Conservation (phyloP, 768 basidiomycete species). For the Cystobasidiopsis lactophilus region DNA sequence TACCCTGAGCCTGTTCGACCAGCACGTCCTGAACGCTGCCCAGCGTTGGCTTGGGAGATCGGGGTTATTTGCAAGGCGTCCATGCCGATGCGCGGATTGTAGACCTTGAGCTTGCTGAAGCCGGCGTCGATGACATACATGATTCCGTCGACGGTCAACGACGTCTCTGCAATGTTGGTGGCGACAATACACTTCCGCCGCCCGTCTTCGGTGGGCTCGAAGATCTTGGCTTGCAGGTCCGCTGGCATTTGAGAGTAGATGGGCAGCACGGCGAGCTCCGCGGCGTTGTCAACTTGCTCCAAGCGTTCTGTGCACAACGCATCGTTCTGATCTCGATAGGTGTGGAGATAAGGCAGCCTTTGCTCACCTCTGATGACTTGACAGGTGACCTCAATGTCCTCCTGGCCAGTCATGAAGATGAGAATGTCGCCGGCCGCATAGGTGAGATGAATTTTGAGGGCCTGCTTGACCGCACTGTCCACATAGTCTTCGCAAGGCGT, state of each 20-base stretch:
- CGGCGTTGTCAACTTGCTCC: slow-evolving; percentile 71
- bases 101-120: slow-evolving; percentile 92
- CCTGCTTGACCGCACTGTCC: slow-evolving; percentile 92
- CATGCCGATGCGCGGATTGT: slow-evolving; percentile 99
- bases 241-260: slow-evolving; percentile 99
- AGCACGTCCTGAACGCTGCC: slow-evolving; percentile 84
- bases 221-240: slow-evolving; percentile 93
- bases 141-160: slow-evolving; percentile 93
- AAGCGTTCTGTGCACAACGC: slow-evolving; percentile 45
- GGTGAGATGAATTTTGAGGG: slow-evolving; percentile 85
- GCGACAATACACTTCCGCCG: slow-evolving; percentile 92
- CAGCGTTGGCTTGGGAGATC: slow-evolving; percentile 95
- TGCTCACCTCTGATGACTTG: slow-evolving; percentile 64
- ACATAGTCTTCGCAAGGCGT: slow-evolving; percentile 99
- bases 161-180: slow-evolving; percentile 97
- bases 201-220: slow-evolving; percentile 80
- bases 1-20: slow-evolving; percentile 90
- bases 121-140: slow-evolving; percentile 90
- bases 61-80: slow-evolving; percentile 97
- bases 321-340: neutral
- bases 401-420: slow-evolving; percentile 99
- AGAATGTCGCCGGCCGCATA: slow-evolving; percentile 81
- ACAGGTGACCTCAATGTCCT: slow-evolving; percentile 94
- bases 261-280: slow-evolving; percentile 70
- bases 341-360: too few relatives aligned